Percentiles rank a stretch among this genome's conserved stretches.
Conservation (phyloP, 148 eudicot species). For the Camellia granthamiana region DNA sequence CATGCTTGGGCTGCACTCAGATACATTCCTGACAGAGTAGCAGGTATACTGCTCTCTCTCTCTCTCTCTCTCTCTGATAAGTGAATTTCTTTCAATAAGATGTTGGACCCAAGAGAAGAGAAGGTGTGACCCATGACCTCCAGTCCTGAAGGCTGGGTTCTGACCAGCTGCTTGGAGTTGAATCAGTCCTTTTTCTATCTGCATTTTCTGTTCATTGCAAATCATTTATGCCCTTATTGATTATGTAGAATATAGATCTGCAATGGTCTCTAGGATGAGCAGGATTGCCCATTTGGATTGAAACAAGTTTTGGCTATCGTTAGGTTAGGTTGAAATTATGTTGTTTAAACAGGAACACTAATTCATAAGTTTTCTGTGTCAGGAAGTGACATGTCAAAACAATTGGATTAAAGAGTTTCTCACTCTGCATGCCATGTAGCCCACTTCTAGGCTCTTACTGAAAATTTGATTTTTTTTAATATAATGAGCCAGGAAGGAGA, state of each 20-base stretch:
- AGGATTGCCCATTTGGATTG: neutral
- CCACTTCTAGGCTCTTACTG: neutral
- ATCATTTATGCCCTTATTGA: neutral
- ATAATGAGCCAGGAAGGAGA: neutral
- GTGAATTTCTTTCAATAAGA: constrained; percentile 5
- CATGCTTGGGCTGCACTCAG: constrained; percentile 82
- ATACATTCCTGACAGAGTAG: constrained; percentile 66
- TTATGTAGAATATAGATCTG: neutral
- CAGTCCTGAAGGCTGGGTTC: neutral
- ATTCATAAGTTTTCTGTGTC: neutral
- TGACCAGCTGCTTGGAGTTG: neutral
- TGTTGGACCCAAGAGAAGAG: neutral
- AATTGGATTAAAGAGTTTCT: neutral
- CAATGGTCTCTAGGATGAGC: constrained; percentile 3
- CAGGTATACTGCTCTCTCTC: constrained; percentile 31
- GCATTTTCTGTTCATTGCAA: neutral
- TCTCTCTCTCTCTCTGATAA: neutral
- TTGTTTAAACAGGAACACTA: neutral
- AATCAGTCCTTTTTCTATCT: neutral
- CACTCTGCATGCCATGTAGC: neutral
- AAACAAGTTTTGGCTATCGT: neutral
- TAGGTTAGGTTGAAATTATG: neutral
- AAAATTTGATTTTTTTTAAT: neutral
- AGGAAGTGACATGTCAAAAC: neutral
- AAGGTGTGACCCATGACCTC: neutral